Conservation (phyloP, 2,329 filamentous ascomycete species). For the Talaromyces sp. region DNA sequence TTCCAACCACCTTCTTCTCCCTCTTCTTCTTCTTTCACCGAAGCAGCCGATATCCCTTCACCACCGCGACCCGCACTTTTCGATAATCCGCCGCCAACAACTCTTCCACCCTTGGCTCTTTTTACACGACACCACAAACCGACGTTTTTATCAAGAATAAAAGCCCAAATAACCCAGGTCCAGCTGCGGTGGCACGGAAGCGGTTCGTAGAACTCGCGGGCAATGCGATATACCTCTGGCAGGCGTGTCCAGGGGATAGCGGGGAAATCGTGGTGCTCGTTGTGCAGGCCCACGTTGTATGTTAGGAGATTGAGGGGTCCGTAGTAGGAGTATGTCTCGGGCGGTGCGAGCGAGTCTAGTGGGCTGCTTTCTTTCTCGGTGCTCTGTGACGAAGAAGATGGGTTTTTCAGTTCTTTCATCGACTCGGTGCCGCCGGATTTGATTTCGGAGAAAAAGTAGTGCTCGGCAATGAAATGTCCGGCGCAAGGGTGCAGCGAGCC, state of each 20-base stretch:
- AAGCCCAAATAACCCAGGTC: conserved; percentile 90
- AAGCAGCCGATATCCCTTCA: conserved; percentile 36
- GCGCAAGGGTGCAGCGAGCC: conserved; percentile 91
- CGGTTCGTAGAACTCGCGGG: conserved; percentile 84
- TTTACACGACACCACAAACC: conserved; percentile 91
- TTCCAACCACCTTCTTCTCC: conserved; percentile 56
- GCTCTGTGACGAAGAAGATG: background rate
- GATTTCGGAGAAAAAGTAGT: conserved; percentile 63
- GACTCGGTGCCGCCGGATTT: conserved; percentile 33
- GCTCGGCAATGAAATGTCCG: conserved; percentile 97
- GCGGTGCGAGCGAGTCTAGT: conserved; percentile 60
- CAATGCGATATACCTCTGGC: conserved; percentile 68
- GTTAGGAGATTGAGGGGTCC: conserved; percentile 85
- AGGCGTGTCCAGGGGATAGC: conserved; percentile 92
- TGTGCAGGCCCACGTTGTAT: conserved; percentile 96
- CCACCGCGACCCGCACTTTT: conserved; percentile 31
- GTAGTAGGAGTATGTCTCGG: conserved; percentile 97
- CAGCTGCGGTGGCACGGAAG: conserved; percentile 85
- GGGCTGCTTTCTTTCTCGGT: conserved; percentile 26
- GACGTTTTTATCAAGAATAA: conserved; percentile 83
- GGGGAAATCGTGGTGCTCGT: conserved; percentile 98
- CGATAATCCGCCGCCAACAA: conserved; percentile 44
- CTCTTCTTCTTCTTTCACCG: conserved; percentile 35
- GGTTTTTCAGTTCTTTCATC: conserved; percentile 47
- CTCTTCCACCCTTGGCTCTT: conserved; percentile 68